Evolutionary conservation across 768 basidiomycete species (phyloP), one percentile per base, ranked within the genome.

Genomic region (Clathrus columnatus): DNA sequence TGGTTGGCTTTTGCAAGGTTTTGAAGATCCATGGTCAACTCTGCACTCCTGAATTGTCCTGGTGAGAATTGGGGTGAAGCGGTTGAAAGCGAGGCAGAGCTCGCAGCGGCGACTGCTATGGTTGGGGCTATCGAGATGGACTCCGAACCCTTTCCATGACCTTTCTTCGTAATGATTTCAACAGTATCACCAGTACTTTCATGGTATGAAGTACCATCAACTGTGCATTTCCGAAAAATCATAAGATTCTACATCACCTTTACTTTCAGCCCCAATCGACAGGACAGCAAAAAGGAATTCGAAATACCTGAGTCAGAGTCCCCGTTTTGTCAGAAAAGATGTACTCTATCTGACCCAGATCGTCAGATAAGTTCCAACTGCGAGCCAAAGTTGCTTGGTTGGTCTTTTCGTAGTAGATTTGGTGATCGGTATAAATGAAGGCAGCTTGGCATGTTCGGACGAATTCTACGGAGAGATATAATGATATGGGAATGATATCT

Each of bases 351-450:
- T 98, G 95, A 23, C 95, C 95, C 1, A 99, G 82, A 71, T 98
- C 95, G 67, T 98, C 95, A 2, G 92, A 96, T 63, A 98, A 94
- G 66, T 94, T 95, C 94, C 95, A 97, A 5, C 91, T 94, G 69
- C 97, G 97, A 24, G 95, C 94, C 3, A 92, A 83, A 63, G 95
- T 97, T 0, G 91, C 73, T 1, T 89, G 85, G 65, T 96, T 84
- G 67, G 85, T 85, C 32, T 85, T 82, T 57, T 79, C 73, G 71
- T 96, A 96, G 74, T 91, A 96, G 91, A 98, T 94, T 68, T 97
- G 94, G 61, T 92, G 63, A 65, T 98, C 94, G 68, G 95, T 91
- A 7, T 87, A 88, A 65, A 96, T 97, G 74, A 96, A 95, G 72
- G 82, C 95, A 2, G 94, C 94, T 67, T 96, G 94, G 55, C 95